Evolutionary conservation across 257 asterid species (phyloP).

Genomic region (Gynochthodes officinalis): DNA sequence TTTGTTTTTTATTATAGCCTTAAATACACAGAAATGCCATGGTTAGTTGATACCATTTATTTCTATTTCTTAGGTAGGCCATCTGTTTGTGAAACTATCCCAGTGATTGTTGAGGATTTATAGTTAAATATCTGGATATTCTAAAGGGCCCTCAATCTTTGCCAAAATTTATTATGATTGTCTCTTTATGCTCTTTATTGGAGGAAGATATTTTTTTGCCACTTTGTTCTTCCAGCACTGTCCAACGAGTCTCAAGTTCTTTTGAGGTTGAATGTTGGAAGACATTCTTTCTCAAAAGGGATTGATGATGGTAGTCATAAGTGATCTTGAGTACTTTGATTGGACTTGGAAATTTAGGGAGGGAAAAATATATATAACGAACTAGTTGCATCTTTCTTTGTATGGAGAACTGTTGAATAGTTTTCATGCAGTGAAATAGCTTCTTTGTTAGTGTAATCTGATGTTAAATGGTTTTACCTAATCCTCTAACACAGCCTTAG

Average conservation of each 20-base stretch:
- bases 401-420: not conserved
- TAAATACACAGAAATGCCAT: not conserved
- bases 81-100: slow-evolving; percentile 14
- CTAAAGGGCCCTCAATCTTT: not conserved
- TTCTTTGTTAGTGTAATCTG: not conserved
- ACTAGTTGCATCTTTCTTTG: not conserved
- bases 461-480: not conserved
- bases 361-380: not conserved
- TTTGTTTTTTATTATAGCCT: not conserved
- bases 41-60: no score
- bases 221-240: not conserved
- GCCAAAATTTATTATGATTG: not conserved
- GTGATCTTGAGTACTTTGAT: not conserved
- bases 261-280: not conserved
- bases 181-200: not conserved
- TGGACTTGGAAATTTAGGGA: not conserved
- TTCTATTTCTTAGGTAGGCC: not conserved
- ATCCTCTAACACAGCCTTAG: no score
- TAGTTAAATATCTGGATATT: not conserved
- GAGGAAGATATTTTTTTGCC: not conserved
- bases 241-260: not conserved
- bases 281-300: not conserved
- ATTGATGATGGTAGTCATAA: not conserved
- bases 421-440: not conserved
- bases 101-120: not conserved